Evolutionary conservation across 306 rosid genomes (phyloP), one percentile per base, ranked within the genome.

Genomic region (Inga leiocalycina): DNA sequence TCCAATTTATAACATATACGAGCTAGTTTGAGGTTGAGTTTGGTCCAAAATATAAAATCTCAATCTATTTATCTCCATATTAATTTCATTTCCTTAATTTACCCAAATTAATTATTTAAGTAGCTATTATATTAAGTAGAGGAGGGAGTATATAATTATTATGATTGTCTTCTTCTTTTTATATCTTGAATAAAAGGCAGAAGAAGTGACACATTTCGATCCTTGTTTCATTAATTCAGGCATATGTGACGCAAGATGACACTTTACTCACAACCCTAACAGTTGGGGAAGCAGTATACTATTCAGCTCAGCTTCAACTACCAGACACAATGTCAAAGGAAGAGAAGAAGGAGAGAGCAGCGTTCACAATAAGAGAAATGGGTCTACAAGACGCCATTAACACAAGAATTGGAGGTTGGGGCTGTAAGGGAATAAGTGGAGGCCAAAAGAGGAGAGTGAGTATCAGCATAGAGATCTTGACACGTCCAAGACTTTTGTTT

Each of bases 321-420:
- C 89, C 89, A 0, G 88, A 88, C 56, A 20, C 85, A 4, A 86
- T 88, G 88, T 71, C 89, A 0, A 86, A 81, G 3, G 34, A 73
- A 76, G 86, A 88, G 85, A 88, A 88, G 41, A 84, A 79, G 74
- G 83, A 84, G 41, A 86, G 85, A 79, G 91, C 91, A 32, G 89
- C 82, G 72, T 84, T 86, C 66, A 80, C 89, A 22, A 65, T 78
- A 59, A 59, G 44, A 84, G 89, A 88, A 52, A 88, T 88, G 89
- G 91, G 91, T 22, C 52, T 88, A 11, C 89, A 88, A 81, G 89
- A 88, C 59, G 83, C 89, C 27, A 57, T 79, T 5, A 34, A 88
- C 83, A 88, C 91, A 3, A 84, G 91, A 79, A 86, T 88, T 76
- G 91, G 91, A 62, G 91, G 91, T 12, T 88, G 83, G 89, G 83